phyloP scores from a whole-genome alignment of 257 asterid species.

The Gentiana dahurica region DNA sequence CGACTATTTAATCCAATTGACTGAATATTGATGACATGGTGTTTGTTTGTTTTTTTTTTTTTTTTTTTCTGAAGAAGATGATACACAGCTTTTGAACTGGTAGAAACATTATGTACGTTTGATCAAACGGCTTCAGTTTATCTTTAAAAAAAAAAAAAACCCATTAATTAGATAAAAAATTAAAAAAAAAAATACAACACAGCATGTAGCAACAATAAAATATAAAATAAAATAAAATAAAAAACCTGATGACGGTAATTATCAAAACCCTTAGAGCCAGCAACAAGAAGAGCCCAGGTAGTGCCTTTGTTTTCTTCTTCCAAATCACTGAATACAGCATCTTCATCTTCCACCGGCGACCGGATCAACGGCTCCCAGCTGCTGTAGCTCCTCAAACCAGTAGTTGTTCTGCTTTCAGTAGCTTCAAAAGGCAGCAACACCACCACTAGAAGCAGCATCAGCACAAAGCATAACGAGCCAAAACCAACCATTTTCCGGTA shows the following conservation, averaged over 20 bases:
- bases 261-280: conserved; percentile 76
- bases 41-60: no score
- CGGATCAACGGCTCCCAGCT: conserved; percentile 64
- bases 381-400: conserved; percentile 2
- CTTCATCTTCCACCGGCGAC: conserved; percentile 35
- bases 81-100: no score
- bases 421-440: conserved; percentile 12
- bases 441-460: conserved; percentile 26
- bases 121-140: no score
- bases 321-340: background rate
- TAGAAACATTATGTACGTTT: no score
- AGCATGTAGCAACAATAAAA: no score
- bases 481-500: conserved; percentile 25
- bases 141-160: no score
- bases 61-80: no score
- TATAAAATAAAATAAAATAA: no score
- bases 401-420: conserved; percentile 7
- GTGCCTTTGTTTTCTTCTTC: conserved; percentile 31
- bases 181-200: no score
- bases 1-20: no score
- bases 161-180: no score
- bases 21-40: no score
- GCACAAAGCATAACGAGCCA: conserved; percentile 4
- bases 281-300: conserved; percentile 90
- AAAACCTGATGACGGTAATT: conserved; percentile 88